A percentile compares a stretch with the other conserved stretches of the same genome.
Conservation (phyloP, 106 monocot species). For the Dendrobium officinale region DNA sequence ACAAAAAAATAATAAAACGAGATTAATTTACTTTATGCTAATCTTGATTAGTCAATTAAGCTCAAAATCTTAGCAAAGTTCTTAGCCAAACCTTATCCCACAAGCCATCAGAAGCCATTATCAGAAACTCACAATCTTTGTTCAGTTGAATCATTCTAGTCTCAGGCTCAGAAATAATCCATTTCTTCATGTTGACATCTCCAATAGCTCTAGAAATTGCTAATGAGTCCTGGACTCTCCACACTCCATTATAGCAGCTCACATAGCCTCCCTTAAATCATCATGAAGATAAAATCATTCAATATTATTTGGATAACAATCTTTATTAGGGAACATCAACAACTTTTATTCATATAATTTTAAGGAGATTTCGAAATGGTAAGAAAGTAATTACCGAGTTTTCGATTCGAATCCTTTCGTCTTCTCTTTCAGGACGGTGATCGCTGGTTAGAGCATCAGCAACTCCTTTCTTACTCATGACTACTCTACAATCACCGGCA, state of each 20-base stretch:
- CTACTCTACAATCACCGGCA: conserved; percentile 68
- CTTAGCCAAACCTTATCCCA: conserved; percentile 27
- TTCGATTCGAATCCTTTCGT: conserved; percentile 53
- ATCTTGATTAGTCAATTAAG: not conserved
- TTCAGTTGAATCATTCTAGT: conserved; percentile 20
- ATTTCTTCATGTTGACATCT: conserved; percentile 46
- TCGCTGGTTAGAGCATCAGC: conserved; percentile 58
- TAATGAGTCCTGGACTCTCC: conserved; percentile 67
- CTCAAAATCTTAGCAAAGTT: not conserved
- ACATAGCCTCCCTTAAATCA: conserved; percentile 62
- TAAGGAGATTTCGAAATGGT: not conserved
- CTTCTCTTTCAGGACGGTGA: conserved; percentile 42
- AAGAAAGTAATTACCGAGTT: conserved; percentile 23
- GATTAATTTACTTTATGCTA: too few species aligned
- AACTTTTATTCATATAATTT: too few species aligned
- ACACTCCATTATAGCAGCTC: conserved; percentile 43
- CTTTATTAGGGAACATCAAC: too few species aligned
- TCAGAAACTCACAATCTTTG: conserved; percentile 37
- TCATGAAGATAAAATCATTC: too few species aligned
- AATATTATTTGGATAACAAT: too few species aligned
- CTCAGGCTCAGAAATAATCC: conserved; percentile 58
- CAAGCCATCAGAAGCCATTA: conserved; percentile 57
- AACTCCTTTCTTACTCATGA: conserved; percentile 33
- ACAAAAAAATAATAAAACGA: not conserved
- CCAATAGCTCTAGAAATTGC: conserved; percentile 40